Evolutionary conservation across 2,329 filamentous ascomycete species (phyloP).

Genomic region (Endothia cerciana): DNA sequence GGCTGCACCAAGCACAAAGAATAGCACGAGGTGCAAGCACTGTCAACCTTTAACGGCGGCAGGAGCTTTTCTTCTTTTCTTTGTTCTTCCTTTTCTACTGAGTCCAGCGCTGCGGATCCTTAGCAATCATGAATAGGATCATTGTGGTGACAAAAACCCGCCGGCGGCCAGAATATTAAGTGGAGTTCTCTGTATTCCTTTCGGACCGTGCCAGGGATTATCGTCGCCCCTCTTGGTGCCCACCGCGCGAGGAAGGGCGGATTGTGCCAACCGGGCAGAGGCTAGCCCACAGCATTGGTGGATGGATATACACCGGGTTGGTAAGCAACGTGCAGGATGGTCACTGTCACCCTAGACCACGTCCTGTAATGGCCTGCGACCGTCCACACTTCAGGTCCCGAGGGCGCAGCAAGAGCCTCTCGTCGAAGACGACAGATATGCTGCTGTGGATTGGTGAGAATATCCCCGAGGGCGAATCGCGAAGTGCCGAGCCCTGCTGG

Average conservation of each 20-base stretch:
- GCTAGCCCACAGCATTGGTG: not conserved
- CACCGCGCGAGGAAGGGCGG: not conserved
- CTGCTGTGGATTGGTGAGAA: no score
- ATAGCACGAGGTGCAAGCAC: not conserved
- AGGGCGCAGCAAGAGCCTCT: no score
- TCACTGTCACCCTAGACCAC: not conserved
- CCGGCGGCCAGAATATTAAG: not conserved
- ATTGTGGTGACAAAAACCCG: not conserved
- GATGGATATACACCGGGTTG: not conserved
- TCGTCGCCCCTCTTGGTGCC: not conserved
- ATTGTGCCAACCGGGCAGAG: no score
- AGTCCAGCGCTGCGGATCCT: not conserved
- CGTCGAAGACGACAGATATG: no score
- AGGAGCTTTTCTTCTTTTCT: not conserved
- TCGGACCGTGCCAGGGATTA: not conserved
- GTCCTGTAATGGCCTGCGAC: no score
- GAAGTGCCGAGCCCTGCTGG: not conserved
- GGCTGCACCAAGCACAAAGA: not conserved
- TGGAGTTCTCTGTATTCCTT: not conserved
- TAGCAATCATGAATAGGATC: not conserved
- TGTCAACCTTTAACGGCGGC: not conserved
- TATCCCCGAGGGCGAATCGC: not conserved
- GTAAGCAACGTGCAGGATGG: slow-evolving; percentile 2
- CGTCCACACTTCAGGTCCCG: no score
- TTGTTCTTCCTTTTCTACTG: not conserved